Evolutionary conservation across 2,329 filamentous ascomycete species (phyloP), one percentile per base, ranked within the genome.

Genomic region (Cytospora mali): DNA sequence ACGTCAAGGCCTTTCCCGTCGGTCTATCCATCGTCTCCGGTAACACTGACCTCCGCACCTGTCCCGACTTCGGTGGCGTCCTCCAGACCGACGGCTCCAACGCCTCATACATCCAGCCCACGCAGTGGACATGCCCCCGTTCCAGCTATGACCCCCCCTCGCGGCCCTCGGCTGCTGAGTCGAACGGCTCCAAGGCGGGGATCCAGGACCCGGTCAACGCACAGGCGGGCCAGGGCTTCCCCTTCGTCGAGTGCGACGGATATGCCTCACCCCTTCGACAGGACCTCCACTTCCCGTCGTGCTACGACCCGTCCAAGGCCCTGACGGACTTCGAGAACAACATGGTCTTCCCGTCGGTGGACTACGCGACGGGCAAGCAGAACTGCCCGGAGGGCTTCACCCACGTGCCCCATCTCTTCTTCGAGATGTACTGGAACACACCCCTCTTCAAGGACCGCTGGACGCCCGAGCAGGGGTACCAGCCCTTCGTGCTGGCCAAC

Each of bases 21-120:
- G 88, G 88, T 23, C 82, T 94, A 68, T 85, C 87, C 71, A 91
- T 94, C 80, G 70, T 93, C 61, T 85, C 82, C 64, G 91, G 91
- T 56, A 80, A 91, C 70, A 76, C 85, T 14, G 79, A 73, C 71
- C 78, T 81, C 64, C 84, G 89, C 60, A 78, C 81, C 23, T 82
- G 83, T 66, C 87, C 87, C n/a, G 72, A 75, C 48, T 78, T 78
- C 55, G 83, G 81, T 57, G 64, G 64, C 3, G 54, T 51, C 28
- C 78, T 69, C 46, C 66, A 72, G 65, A 81, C 85, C 68, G 76
- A 84, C 46, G 81, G 87, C 69, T 80, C 84, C 14, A 74, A 76
- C 60, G 74, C 79, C 57, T 84, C 84, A 11, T 72, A 77, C 23
- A 74, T 86, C 65, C 81, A 86, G 71, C 76, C 82, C 18, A 75